Conservation (phyloP, 176 grass and related monocot genomes). For the Neostapfia colusana region DNA sequence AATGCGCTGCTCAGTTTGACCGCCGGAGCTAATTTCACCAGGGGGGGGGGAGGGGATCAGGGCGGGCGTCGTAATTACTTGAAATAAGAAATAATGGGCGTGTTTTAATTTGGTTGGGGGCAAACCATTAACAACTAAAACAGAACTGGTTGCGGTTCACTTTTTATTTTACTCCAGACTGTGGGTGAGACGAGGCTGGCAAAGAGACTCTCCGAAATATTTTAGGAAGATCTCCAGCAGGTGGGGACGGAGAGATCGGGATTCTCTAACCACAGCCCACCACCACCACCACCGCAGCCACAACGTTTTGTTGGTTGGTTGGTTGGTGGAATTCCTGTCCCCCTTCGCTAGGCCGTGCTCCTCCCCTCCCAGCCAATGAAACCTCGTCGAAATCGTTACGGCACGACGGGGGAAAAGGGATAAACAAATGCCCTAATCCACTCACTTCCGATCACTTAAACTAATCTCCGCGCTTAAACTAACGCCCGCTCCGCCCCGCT, state of each 20-base stretch:
- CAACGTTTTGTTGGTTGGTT: background rate
- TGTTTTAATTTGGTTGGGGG: too few species aligned
- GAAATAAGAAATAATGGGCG: too few species aligned
- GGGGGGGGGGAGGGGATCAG: too few species aligned
- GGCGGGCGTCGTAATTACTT: too few species aligned
- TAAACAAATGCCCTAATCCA: constrained; percentile 6
- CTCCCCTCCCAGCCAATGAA: constrained; percentile 24
- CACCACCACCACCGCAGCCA: background rate
- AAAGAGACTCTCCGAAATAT: background rate
- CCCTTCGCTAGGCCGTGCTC: constrained; percentile 30
- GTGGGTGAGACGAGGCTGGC: too few species aligned
- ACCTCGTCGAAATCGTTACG: constrained; percentile 9
- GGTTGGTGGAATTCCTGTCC: constrained; percentile 33
- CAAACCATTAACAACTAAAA: too few species aligned
- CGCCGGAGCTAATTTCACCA: background rate
- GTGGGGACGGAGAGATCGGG: background rate
- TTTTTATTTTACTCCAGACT: too few species aligned
- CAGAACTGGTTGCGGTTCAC: too few species aligned
- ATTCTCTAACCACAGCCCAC: background rate
- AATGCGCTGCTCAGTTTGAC: background rate
- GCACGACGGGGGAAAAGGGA: background rate
- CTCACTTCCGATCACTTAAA: background rate
- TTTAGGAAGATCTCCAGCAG: background rate
- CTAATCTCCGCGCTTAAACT: constrained; percentile 6
- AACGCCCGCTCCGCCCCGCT: background rate